These are phyloP conservation scores for Lactarius sp. DNA, from an alignment of 768 basidiomycete species.

Conservation along the genomic window DNA sequence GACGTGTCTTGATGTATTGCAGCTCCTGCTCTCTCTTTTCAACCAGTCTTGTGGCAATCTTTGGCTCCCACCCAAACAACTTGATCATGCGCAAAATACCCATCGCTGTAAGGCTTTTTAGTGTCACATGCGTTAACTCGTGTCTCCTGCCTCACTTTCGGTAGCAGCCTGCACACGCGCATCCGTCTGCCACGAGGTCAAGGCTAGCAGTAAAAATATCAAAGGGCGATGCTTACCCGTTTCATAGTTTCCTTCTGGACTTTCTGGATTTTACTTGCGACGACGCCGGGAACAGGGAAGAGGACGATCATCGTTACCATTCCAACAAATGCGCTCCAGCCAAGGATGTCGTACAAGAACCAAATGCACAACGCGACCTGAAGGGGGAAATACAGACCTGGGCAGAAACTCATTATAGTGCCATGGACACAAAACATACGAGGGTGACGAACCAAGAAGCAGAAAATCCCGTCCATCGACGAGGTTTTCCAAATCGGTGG, in stretches of 20 bases:
- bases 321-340: constrained; percentile 47
- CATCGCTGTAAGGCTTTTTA: constrained; percentile 29
- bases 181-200: constrained; percentile 36
- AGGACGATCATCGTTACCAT: constrained; percentile 38
- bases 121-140: neutral
- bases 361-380: constrained; percentile 38
- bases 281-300: constrained; percentile 40
- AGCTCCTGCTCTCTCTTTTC: constrained; percentile 40
- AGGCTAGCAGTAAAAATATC: neutral
- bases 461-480: constrained; percentile 30
- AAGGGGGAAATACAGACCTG: constrained; percentile 37
- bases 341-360: constrained; percentile 44
- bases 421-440: neutral
- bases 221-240: constrained; percentile 29
- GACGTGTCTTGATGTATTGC: constrained; percentile 33
- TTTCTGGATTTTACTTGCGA: constrained; percentile 35
- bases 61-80: constrained; percentile 60
- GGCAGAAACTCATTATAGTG: neutral
- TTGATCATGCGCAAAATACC: constrained; percentile 45
- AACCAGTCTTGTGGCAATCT: constrained; percentile 34
- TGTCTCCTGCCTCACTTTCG: constrained; percentile 32
- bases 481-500: constrained; percentile 48
- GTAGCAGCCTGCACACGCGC: constrained; percentile 43
- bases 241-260: constrained; percentile 40
- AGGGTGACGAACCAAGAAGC: constrained; percentile 14